Evolutionary conservation across 257 asterid genomes (phyloP), one percentile per base, ranked within the genome.

Genomic region (Nicotiana otophora): DNA sequence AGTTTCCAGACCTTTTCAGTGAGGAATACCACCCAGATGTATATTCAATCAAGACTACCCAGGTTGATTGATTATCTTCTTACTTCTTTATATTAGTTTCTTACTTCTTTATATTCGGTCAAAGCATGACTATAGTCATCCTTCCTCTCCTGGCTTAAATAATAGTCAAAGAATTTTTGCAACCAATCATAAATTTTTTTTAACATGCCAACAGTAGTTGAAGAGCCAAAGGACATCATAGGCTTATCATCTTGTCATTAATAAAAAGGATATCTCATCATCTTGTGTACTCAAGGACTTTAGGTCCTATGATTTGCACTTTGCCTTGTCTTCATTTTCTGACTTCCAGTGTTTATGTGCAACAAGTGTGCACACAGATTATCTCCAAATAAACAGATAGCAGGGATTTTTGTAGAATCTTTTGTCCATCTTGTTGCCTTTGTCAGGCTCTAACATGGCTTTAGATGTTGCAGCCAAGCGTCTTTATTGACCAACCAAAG

Each of bases 21-120:
- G 94, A 90, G 86, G 98, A 92, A 72, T 96, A 93, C 84, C 97
- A 94, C 78, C 98, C 98, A 26, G 98, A 96, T 84, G 77, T 91
- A 80, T 96, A 93, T 91, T 87, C 97, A 80, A 91, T 96, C 74
- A 94, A 87, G 89, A 94, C 98, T 77, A 94, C 97, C 81, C 98
- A 96, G 98, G 98, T 93, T 76, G 66, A 66, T 76, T 34, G 78
- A 82, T 77, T n/a, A 14, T n/a, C 23, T 74, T 78, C n/a, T 75
- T 64, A 58, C 60, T 36, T 69, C 19, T 69, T 39, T 42, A 42
- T 42, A 82, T 76, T n/a, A 26, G 33, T 30, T 74, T 78, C n/a
- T 75, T 68, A 58, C 36, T 39, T 69, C 5, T 69, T 39, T 69
- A n/a, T 10, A 69, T 69, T 39, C 5, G 12, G 57, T 69, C 77